A percentile compares a stretch with the other conserved stretches of the same genome.
Evolutionary conservation across 2,329 filamentous ascomycete species (phyloP).

Genomic region (Monosporascus sp.): DNA sequence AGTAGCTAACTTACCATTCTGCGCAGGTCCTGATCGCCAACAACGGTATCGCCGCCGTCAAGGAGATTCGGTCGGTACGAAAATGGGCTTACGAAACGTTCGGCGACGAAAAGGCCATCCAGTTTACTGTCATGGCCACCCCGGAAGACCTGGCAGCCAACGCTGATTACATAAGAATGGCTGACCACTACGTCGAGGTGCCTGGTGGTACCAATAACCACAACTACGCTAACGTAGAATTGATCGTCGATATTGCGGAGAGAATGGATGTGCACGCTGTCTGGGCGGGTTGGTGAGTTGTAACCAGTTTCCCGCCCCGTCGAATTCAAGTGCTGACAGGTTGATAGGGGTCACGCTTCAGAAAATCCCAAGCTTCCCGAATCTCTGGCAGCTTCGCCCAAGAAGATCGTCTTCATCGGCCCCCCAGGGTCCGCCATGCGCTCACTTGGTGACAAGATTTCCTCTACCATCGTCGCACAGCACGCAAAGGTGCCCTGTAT

Average conservation of each 20-base stretch:
- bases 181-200: conserved; percentile 98
- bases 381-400: conserved; percentile 88
- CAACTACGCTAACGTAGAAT: conserved; percentile 99
- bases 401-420: conserved; percentile 99
- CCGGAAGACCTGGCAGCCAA: conserved; percentile 96
- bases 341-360: conserved; percentile 82
- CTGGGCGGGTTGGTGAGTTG: conserved; percentile 90
- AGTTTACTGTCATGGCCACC: conserved; percentile 99
- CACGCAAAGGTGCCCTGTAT: conserved; percentile 96
- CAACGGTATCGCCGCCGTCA: conserved; percentile 99
- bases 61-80: conserved; percentile 96
- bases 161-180: conserved; percentile 99
- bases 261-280: conserved; percentile 98
- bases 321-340: conserved; percentile 4
- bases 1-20: conserved; percentile 7
- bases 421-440: conserved; percentile 98
- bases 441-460: conserved; percentile 98
- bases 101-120: conserved; percentile 94
- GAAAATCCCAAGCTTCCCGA: conserved; percentile 98
- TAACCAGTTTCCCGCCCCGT: not conserved
- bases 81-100: conserved; percentile 99
- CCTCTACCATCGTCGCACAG: conserved; percentile 97
- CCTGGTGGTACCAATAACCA: conserved; percentile 99
- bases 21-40: conserved; percentile 91
- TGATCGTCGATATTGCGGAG: conserved; percentile 98